phyloP scores from a whole-genome alignment of 164 flowering plant genomes.

The Vitis rotundifolia region DNA sequence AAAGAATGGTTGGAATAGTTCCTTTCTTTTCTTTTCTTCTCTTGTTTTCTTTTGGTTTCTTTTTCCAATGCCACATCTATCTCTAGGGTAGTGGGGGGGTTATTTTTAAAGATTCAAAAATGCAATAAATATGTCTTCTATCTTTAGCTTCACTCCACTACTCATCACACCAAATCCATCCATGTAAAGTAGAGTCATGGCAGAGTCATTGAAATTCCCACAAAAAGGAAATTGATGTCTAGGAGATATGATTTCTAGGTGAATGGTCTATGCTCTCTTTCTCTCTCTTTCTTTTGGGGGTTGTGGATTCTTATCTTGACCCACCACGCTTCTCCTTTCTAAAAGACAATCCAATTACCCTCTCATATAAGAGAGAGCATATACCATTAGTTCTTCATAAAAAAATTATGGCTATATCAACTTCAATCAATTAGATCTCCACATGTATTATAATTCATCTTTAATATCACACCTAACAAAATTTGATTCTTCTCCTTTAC shows the following conservation, averaged over 20 bases:
- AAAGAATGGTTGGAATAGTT: conserved; percentile 13
- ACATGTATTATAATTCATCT: no score
- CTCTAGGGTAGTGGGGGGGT: conserved; percentile 14
- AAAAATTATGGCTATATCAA: no score
- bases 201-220: conserved; percentile 44
- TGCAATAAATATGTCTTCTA: conserved; percentile 26
- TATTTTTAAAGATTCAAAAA: conserved; percentile 18
- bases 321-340: conserved; percentile 21
- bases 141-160: conserved; percentile 31
- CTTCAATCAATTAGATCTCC: no score
- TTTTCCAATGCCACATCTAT: conserved; percentile 11
- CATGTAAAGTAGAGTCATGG: conserved; percentile 23
- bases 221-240: conserved; percentile 12
- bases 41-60: conserved; percentile 7
- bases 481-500: no score
- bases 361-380: neutral
- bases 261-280: conserved; percentile 23
- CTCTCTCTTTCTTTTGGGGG: conserved; percentile 10
- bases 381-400: neutral
- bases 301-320: conserved; percentile 28
- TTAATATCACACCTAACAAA: no score
- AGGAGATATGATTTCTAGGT: conserved; percentile 33
- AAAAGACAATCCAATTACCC: conserved; percentile 15
- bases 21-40: neutral
- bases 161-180: conserved; percentile 16